Evolutionary conservation across 2,329 filamentous ascomycete species (phyloP), one percentile per base, ranked within the genome.

Genomic region (Dissoconium aciculare): DNA sequence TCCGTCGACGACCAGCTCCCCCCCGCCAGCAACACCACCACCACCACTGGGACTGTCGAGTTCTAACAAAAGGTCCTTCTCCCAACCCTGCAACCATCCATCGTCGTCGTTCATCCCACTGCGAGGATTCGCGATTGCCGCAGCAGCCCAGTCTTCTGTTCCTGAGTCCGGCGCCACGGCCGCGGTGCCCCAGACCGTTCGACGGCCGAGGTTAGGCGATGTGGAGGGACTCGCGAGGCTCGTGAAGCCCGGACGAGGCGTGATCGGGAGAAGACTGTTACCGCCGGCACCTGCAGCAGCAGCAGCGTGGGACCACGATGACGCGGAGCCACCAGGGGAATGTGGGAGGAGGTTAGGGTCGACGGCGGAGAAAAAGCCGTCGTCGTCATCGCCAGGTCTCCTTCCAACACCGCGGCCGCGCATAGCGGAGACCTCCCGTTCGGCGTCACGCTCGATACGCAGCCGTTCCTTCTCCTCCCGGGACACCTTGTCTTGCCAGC

Each of bases 151-250:
- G 8, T 69, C 66, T 2, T 74, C 71, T n/a, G n/a, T n/a, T n/a
- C n/a, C n/a, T 3, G 71, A 74, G 1, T 58, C 59, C 0, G 72
- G 60, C 2, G 61, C 49, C 3, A 92, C 59, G 0, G 69, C 72
- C 3, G 70, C 66, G 1, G 87, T 95, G n/a, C 87, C 87, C 87
- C 87, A 95, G 1, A 95, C 82, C 0, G 87, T 95, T n/a, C 8
- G 8, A 23, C n/a, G 8, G 8, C 19, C 19, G 1, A 73, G 71
- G 5, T 72, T 75, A 0, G 85, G 84, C 39, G 80, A 91, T 1
- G 80, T 85, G 3, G 82, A 85, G 43, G 85, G 74, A 2, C 75
- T 77, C 1, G 80, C 78, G 13, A 92, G 58, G 2, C 71, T 70
- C 17, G 68, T 67, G 44, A 82, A 83, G 0, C 69, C 72, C 9